Evolutionary conservation across 441 rosid genomes (phyloP), one percentile per base, ranked within the genome.

Genomic region (Mallotus japonicus): DNA sequence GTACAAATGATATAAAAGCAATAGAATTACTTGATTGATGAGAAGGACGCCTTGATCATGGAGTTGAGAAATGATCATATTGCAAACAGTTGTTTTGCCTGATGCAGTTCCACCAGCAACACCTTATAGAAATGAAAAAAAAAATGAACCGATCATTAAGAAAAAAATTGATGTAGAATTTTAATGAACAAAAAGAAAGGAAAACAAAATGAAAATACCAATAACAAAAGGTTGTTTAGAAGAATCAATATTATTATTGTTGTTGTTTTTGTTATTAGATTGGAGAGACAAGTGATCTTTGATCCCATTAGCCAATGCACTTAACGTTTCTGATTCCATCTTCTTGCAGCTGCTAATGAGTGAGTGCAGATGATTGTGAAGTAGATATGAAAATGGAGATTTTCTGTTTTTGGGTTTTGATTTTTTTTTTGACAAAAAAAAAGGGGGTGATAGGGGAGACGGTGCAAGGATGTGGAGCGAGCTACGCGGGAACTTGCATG

Each of bases 41-140:
- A 95, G 97, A 61, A 88, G 88, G 50, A 92, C 97, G 8, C 95
- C 86, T 71, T 87, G 96, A 80, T 88, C 93, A 55, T 79, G 91
- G 67, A 95, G 90, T 80, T 88, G 93, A 19, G 97, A 84, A 69
- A 92, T 90, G n/a, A 95, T 92, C 92, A 90, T 82, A 78, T 92
- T 86, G 82, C 99, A 92, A 6, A 95, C 96, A 2, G 95, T 95
- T n/a, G 97, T 95, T 76, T 92, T 92, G 12, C 97, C 97, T 1
- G 97, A 95, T 54, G 97, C 96, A 32, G 93, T 91, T 51, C 97
- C 97, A 1, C 97, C 94, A 28, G 94, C 92, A 66, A 95, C 99
- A 62, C 97, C 95, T 90, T 51, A 19, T 24, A 51, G 17, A 11
- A 9, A 14, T 54, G 19, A 73, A 50, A 69, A 49, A 56, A 9